phyloP scores from a whole-genome alignment of 768 basidiomycete species.

The Mycena olivaceomarginata region DNA sequence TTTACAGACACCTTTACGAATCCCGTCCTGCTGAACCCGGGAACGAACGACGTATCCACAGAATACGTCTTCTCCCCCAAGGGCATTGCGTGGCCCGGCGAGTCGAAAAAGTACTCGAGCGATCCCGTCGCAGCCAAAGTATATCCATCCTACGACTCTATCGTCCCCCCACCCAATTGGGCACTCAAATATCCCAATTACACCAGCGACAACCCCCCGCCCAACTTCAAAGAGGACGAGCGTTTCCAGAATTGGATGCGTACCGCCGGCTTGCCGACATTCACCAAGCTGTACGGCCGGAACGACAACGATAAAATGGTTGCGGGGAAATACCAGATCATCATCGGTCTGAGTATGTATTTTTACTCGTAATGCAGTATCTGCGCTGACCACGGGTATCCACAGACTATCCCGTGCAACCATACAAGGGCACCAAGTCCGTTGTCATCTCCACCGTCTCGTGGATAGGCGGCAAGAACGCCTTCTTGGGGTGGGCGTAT shows the following conservation, averaged over 20 bases:
- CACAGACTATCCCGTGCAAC: constrained; percentile 94
- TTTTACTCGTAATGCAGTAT: constrained; percentile 15
- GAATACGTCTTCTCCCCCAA: constrained; percentile 84
- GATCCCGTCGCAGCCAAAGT: constrained; percentile 67
- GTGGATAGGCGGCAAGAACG: constrained; percentile 99
- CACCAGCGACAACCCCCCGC: constrained; percentile 76
- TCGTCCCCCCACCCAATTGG: constrained; percentile 98
- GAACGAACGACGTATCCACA: constrained; percentile 61
- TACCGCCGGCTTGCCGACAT: constrained; percentile 96
- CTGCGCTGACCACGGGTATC: constrained; percentile 33
- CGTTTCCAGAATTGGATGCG: constrained; percentile 99
- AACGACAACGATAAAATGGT: constrained; percentile 87
- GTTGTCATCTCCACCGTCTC: constrained; percentile 98
- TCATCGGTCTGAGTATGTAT: constrained; percentile 86
- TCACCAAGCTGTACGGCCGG: constrained; percentile 95
- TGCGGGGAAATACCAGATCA: constrained; percentile 85
- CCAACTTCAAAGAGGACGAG: constrained; percentile 85
- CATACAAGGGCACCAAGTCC: constrained; percentile 96
- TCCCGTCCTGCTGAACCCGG: constrained; percentile 75
- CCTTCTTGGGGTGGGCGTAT: constrained; percentile 99
- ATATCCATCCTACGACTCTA: constrained; percentile 76
- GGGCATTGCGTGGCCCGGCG: constrained; percentile 97
- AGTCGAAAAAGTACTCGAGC: constrained; percentile 90
- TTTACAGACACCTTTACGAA: constrained; percentile 85
- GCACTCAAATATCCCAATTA: constrained; percentile 83